Base-by-base conservation (phyloP, 495 filamentous ascomycete species). In the Articulospora tetracladia region DNA sequence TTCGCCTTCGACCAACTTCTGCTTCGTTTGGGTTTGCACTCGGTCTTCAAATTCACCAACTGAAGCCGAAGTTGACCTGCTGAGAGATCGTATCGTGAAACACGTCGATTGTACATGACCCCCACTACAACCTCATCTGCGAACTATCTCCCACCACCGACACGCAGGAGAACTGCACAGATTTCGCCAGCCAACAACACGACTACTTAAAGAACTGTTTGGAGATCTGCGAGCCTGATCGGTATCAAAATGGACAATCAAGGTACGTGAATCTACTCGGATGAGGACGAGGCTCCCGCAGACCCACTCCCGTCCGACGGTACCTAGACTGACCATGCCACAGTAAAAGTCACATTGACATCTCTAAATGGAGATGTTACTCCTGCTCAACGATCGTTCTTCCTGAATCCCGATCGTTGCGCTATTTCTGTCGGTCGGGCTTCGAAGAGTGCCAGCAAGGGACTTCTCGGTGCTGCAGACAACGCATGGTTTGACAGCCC, bases 401-500 rank as follows among this genome's bases (percentile, higher is more conserved):
- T 44, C 19, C 68, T 73, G 34, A 62, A 60, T 22, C 58, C 48
- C 24, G 53, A 62, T 22, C 20, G 22, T n/a, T 36, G 44, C 2
- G 11, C 41, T 27, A 53, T 77, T 44, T 59, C 73, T 17, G 74
- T 90, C 65, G 87, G 86, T 32, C 77, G 87, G 64, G 74, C 83
- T 15, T 89, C 86, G 1, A 84, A 83, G 62, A 82, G 79, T 39
- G 71, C 76, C 15, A 63, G 48, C 27, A 85, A 85, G 69, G 77
- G 79, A 55, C 74, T 86, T 11, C 39, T 71, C 10, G 74, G 80
- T 17, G 68, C 70, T 24, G 32, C 41, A 2, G 69, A 85, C 55
- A 97, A 95, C 73, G 87, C 77, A 11, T 90, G 83, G 78, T 91
- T 92, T 60, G 83, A 92, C 30, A 91, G 85, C 65, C 83, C 89